These are phyloP conservation scores for Ustilago trichophora DNA, from an alignment of 1,284 basidiomycete species.

Conservation along the genomic window DNA sequence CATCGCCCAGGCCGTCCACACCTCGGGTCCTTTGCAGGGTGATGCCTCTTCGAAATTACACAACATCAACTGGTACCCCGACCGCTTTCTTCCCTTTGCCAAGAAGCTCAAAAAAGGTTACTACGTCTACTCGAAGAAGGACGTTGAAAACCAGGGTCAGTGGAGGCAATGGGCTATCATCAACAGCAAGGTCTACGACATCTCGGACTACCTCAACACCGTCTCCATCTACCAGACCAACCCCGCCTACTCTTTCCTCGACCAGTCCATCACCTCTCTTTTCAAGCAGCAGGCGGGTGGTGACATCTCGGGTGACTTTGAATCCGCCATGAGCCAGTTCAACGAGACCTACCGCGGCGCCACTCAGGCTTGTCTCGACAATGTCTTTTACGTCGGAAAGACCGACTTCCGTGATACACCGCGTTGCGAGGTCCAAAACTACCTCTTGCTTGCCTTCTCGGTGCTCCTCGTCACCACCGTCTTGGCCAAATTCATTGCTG, in stretches of 20 bases:
- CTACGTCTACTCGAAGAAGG: constrained; percentile 75
- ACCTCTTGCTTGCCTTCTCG: constrained; percentile 82
- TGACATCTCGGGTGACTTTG: constrained; percentile 79
- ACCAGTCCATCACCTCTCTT: constrained; percentile 74
- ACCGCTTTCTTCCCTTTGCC: constrained; percentile 80
- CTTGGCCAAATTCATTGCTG: constrained; percentile 84
- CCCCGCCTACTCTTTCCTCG: constrained; percentile 72
- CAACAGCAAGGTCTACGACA: constrained; percentile 79
- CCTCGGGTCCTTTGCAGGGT: constrained; percentile 74
- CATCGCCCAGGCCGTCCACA: constrained; percentile 77
- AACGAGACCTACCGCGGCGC: constrained; percentile 41
- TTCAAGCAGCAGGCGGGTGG: constrained; percentile 84
- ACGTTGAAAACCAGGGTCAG: constrained; percentile 69
- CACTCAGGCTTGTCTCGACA: constrained; percentile 75
- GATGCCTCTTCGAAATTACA: constrained; percentile 71
- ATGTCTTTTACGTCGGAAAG: constrained; percentile 81
- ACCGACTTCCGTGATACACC: constrained; percentile 84
- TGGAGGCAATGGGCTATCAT: constrained; percentile 82
- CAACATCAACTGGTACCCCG: constrained; percentile 79
- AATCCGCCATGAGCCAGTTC: constrained; percentile 70
- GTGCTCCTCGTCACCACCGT: constrained; percentile 84
- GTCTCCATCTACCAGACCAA: constrained; percentile 62
- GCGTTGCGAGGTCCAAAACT: constrained; percentile 86
- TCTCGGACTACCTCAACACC: constrained; percentile 88
- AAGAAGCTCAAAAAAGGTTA: constrained; percentile 82